Evolutionary conservation across 2,329 filamentous ascomycete genomes (phyloP), one percentile per base, ranked within the genome.

Genomic region (Diaporthe destruens): DNA sequence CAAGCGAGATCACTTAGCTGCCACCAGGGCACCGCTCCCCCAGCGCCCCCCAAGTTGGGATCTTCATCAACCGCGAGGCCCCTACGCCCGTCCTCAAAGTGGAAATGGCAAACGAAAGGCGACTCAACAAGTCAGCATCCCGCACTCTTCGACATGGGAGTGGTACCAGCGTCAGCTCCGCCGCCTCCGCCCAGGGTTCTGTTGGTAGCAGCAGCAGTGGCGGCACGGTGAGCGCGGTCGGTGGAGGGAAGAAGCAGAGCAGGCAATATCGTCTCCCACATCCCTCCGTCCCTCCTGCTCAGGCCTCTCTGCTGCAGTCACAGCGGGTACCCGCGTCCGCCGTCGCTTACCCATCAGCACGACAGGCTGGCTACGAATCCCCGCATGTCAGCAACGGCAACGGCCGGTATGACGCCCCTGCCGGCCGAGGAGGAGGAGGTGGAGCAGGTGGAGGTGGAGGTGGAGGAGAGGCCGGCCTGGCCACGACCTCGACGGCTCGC

Each of bases 21-120:
- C 32, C 29, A 29, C 36, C 42, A 53, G 47, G 56, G 36, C 67
- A 29, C 16, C 56, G 6, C 39, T 42, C 39, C 39, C 3, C 56
- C 34, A 59, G 25, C 56, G 56, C 56, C 56, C 36, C 39, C 16
- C 36, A 34, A 39, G 54, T 57, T 5, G 3, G 67, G 34, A 69
- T 49, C 29, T 36, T 18, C 11, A 47, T 23, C 36, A 14, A 25
- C 29, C 36, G 23, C 67, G n/a, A 25, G 42, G 18, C 20, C 9
- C 18, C 18, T 32, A n/a, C 23, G 32, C 55, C 54, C 49, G 1
- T 14, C 55, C 67, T n/a, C 49, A 61, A 61, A 61, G 44, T 29
- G 67, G 55, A 53, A 51, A 70, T 70, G 67, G 67, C 67, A 70
- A 70, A 70, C 55, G 67, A 70, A 51, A 59, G 55, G 54, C 32